Evolutionary conservation across 306 rosid species (phyloP), one percentile per base, ranked within the genome.

Genomic region (Acacia acuminata): DNA sequence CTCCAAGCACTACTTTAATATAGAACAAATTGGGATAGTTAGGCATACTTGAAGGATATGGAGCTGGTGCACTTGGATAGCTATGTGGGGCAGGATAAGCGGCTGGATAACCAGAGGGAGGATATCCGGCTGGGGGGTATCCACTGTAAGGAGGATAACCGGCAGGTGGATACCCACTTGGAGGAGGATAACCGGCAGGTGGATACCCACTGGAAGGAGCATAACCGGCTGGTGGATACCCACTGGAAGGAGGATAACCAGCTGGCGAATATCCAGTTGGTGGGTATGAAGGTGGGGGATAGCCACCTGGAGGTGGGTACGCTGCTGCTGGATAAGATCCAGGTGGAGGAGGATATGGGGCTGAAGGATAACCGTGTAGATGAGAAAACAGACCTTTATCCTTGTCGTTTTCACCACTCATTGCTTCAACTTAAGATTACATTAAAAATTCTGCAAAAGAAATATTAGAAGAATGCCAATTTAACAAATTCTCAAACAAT

Each of bases 361-460:
- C 85, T 36, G 65, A 3, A 79, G 85, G 83, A 86, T 86, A 77
- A 5, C 90, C 87, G 42, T 30, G 24, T 14, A 68, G 14, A 34
- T 84, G 83, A 67, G 90, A 80, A 82, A 68, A 89, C n/a, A 82
- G 2, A 44, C 90, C 87, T 71, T 42, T 89, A 53, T 86, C 90
- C 50, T 61, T 75, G 22, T 66, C 73, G 38, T 79, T 82, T 36
- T 56, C 76, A 22, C 75, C n/a, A 43, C 42, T 82, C 92, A 89
- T 89, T 86, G 76, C 66, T 84, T 80, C 78, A 74, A 76, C 75
- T 83, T 67, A 12, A 51, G 43, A 44, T 34, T 47, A n/a, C 8
- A 24, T 30, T 30, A 16, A 64, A 38, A 66, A 64, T 55, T 22
- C 75, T 64, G 55, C 44, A 48, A 75, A 70, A 4, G 34, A 25